Conservation (phyloP, 805 yeast species). For the Candida sonorensis region DNA sequence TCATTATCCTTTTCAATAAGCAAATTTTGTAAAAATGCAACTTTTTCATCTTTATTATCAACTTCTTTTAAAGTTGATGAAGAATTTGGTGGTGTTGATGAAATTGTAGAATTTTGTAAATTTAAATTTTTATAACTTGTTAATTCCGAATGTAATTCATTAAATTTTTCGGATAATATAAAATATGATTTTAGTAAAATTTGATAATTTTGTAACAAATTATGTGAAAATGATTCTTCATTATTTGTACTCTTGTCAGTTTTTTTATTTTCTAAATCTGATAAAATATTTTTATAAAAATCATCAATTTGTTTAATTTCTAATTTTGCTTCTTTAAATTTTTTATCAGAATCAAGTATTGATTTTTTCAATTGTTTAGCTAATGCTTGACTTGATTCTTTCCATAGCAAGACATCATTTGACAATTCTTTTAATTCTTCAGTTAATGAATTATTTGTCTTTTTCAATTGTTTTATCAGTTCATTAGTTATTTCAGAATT, state of each 20-base stretch:
- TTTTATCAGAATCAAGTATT: background rate
- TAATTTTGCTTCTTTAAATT: conserved; percentile 1
- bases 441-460: background rate
- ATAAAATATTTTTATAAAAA: conserved; percentile 3
- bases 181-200: conserved; percentile 8
- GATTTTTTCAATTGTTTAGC: background rate
- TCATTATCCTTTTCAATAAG: conserved; percentile 7
- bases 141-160: conserved; percentile 6
- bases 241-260: too few species aligned
- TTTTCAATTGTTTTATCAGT: background rate
- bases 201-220: conserved; percentile 1
- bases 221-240: background rate
- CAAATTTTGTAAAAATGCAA: conserved; percentile 3
- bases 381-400: background rate
- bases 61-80: background rate
- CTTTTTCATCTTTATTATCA: background rate
- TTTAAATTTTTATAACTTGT: conserved; percentile 6
- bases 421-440: background rate
- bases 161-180: conserved; percentile 7
- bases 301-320: conserved; percentile 7
- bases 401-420: background rate
- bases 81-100: background rate
- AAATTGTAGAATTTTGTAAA: too few species aligned
- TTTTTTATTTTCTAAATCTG: too few species aligned
- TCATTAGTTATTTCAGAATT: background rate